These are phyloP conservation scores for Wickerhamiella bombiphila DNA, from an alignment of 805 yeast genomes.

Conservation along the genomic window DNA sequence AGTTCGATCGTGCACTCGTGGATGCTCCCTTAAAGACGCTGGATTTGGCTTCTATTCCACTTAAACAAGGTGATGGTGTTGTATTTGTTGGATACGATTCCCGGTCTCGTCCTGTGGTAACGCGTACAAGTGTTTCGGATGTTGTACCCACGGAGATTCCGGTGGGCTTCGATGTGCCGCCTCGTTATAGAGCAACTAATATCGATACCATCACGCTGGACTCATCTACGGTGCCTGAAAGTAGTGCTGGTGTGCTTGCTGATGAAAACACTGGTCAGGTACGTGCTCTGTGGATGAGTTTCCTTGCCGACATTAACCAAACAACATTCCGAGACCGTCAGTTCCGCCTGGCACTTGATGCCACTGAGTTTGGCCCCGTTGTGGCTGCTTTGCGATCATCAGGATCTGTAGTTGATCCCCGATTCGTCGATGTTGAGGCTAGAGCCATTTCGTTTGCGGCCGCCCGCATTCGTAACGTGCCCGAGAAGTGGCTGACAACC, in stretches of 20 bases:
- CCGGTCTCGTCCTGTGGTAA: conserved; percentile 51
- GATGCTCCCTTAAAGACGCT: conserved; percentile 61
- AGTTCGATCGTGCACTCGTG: conserved; percentile 66
- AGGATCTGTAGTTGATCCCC: conserved; percentile 22
- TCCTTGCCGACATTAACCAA: conserved; percentile 51
- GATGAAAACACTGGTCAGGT: conserved; percentile 58
- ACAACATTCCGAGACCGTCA: conserved; percentile 46
- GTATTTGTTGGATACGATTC: conserved; percentile 64
- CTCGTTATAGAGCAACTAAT: conserved; percentile 76
- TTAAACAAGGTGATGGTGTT: conserved; percentile 4
- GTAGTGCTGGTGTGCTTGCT: conserved; percentile 58
- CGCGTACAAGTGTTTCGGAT: conserved; percentile 65
- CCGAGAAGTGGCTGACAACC: conserved; percentile 55
- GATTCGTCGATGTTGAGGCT: conserved; percentile 70
- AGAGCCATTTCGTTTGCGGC: conserved; percentile 50
- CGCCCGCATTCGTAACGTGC: conserved; percentile 77
- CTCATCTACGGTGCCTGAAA: conserved; percentile 49
- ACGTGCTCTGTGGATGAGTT: conserved; percentile 75
- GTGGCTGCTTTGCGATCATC: background rate
- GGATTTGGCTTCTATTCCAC: conserved; percentile 16
- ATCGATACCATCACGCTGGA: conserved; percentile 66
- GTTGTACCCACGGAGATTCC: conserved; percentile 63
- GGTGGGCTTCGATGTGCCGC: conserved; percentile 42
- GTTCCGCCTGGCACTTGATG: conserved; percentile 61
- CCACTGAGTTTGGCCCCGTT: background rate